Base-by-base conservation (phyloP, 2,329 filamentous ascomycete genomes). In the Talaromyces sp. region DNA sequence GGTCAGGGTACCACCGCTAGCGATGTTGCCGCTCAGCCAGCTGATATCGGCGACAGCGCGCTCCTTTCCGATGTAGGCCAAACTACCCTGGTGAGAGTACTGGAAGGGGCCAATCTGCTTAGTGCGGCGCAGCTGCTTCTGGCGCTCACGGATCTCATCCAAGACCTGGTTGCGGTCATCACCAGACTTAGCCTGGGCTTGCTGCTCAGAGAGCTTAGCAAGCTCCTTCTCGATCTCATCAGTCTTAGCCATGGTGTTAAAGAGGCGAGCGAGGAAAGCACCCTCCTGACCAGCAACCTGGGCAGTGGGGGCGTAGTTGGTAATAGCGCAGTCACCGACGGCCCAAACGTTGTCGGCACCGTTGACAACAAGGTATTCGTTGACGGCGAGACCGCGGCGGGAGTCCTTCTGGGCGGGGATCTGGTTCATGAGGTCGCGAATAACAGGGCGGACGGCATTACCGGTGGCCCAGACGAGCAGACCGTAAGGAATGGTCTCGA, bases 201-300 rank as follows among this genome's bases (percentile, higher is more conserved):
- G 81, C 61, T 83, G 80, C 9, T 78, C 75, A 17, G 85, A 85
- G 16, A 97, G 84, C 50, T 86, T 78, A 57, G 83, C 80, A 52
- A 99, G 84, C 69, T 92, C 84, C 32, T 74, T 65, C 80, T 97
- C 91, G 59, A 97, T 86, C 46, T 82, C 79, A 68, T 96, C 88
- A 2, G 91, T 95, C 84, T 92, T 95, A 72, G 92, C 94, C 90
- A 97, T 96, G 76, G 94, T 95, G 83, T 99, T 99, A 83, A 99
- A 97, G 56, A 99, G 86, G 59, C 90, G 87, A 36, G 91, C 94
- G 33, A 99, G 84, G 85, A 97, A 99, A 69, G 85, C 87, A 70
- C 94, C 94, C 78, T 99, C 94, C 78, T 99, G 94, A 9, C 89
- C 85, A 52, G 94, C 94, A 42, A 99, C 94, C 81, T 99, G 94